A percentile compares a stretch with the other conserved stretches of the same genome.
These are phyloP conservation scores for Botryotinia calthae DNA, from an alignment of 2,329 filamentous ascomycete genomes.

Conservation along the genomic window DNA sequence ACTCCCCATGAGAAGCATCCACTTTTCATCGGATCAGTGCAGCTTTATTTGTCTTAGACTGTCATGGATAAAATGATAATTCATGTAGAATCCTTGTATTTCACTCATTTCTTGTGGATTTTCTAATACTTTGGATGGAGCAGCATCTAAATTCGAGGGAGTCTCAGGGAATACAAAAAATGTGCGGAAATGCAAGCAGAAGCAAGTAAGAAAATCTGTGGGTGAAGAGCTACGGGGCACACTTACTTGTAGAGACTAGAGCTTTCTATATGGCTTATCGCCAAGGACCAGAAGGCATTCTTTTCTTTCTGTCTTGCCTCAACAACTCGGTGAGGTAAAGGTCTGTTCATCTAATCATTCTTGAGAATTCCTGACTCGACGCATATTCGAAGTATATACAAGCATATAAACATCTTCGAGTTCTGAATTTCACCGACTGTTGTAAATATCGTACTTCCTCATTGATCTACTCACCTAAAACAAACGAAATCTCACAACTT, in stretches of 20 bases:
- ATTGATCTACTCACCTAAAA: background rate
- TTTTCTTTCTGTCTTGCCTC: slow-evolving; percentile 8
- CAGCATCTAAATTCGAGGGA: background rate
- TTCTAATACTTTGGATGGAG: slow-evolving; percentile 12
- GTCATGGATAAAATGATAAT: slow-evolving; percentile 13
- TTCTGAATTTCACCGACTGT: background rate
- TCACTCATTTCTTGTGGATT: slow-evolving; percentile 13
- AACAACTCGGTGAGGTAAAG: background rate
- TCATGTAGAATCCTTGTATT: slow-evolving; percentile 9
- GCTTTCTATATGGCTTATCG: slow-evolving; percentile 12
- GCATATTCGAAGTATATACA: background rate
- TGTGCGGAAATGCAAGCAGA: slow-evolving; percentile 8
- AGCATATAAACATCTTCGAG: background rate
- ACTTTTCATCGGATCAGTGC: slow-evolving; percentile 7
- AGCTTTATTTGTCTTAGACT: background rate
- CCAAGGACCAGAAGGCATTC: slow-evolving; percentile 7
- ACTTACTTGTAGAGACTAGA: slow-evolving; percentile 13
- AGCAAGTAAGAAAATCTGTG: slow-evolving; percentile 9
- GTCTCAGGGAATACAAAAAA: background rate
- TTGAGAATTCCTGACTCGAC: background rate
- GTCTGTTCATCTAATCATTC: background rate
- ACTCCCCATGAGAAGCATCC: background rate
- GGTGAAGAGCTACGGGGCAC: slow-evolving; percentile 3
- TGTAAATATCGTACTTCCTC: background rate
- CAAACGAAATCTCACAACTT: background rate